A percentile compares a stretch with the other conserved stretches of the same genome.
phyloP scores from a whole-genome alignment of 225 moss, liverwort and hornwort genomes.

The Thuidium tamariscinum region DNA sequence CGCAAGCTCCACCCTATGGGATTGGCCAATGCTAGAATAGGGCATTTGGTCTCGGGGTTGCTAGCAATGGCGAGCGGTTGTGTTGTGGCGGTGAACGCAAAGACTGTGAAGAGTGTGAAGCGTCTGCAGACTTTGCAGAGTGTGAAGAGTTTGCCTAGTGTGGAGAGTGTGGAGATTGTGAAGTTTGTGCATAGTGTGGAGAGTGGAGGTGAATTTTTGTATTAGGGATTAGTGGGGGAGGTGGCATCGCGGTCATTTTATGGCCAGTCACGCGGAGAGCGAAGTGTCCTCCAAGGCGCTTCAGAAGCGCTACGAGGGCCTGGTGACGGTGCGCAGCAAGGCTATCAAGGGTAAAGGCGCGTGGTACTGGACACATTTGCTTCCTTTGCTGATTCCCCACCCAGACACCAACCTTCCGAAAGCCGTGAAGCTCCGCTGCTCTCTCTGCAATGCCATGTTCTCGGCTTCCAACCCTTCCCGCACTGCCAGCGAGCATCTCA shows the following conservation, averaged over 20 bases:
- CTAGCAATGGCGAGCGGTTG: neutral
- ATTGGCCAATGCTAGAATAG: neutral
- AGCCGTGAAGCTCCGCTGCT: constrained; percentile 86
- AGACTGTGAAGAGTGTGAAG: neutral
- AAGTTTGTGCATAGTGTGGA: neutral
- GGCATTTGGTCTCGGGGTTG: neutral
- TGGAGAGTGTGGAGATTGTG: neutral
- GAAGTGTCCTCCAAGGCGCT: constrained; percentile 49
- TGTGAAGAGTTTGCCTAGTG: neutral
- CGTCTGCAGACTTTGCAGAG: neutral
- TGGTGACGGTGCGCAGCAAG: constrained; percentile 84
- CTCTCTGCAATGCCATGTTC: constrained; percentile 93
- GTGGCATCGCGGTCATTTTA: neutral
- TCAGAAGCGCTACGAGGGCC: constrained; percentile 85
- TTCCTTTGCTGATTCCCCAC: constrained; percentile 65
- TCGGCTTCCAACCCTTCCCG: constrained; percentile 93
- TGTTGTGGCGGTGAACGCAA: neutral
- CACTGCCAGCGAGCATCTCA: constrained; percentile 78
- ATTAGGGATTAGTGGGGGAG: neutral
- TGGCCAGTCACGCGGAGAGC: constrained; percentile 23
- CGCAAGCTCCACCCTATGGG: neutral
- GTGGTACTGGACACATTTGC: constrained; percentile 91
- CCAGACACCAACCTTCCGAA: constrained; percentile 71
- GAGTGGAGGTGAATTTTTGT: neutral
- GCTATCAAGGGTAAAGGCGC: constrained; percentile 94